Evolutionary conservation across 2,329 filamentous ascomycete species (phyloP).

Genomic region (Trichophyton mentagrophytes): DNA sequence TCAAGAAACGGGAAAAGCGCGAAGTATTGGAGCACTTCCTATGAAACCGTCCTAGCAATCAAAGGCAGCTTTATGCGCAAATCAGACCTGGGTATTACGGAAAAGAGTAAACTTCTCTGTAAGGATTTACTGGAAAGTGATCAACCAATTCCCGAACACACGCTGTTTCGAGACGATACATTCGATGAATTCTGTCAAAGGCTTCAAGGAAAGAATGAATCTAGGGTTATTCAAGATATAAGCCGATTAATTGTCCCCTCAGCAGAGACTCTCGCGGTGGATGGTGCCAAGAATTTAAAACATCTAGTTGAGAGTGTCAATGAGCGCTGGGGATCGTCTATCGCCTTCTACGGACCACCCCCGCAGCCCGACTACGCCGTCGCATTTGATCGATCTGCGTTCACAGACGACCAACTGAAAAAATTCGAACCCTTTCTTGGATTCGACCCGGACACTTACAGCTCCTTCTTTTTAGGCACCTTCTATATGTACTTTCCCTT

Average conservation of each 20-base stretch:
- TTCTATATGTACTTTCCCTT: constrained; percentile 41
- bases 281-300: constrained; percentile 20
- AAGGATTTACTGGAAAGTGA: constrained; percentile 20
- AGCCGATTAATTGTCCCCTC: constrained; percentile 26
- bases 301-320: constrained; percentile 31
- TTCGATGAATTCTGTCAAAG: constrained; percentile 22
- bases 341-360: constrained; percentile 25
- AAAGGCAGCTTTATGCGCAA: constrained; percentile 33
- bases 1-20: constrained; percentile 29
- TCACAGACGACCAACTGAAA: constrained; percentile 32
- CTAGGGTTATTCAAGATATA: constrained; percentile 27
- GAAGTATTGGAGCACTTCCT: constrained; percentile 27
- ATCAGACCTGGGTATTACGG: constrained; percentile 21
- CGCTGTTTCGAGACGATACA: constrained; percentile 25
- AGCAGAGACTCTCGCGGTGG: constrained; percentile 22
- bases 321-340: constrained; percentile 32
- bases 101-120: constrained; percentile 23
- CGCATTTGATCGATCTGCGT: constrained; percentile 30
- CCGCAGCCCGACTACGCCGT: constrained; percentile 37
- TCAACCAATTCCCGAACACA: constrained; percentile 22
- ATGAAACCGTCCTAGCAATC: constrained; percentile 26
- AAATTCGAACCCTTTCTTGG: constrained; percentile 29
- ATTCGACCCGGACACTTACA: background rate
- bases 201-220: constrained; percentile 23
- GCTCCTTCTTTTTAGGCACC: constrained; percentile 36